Evolutionary conservation across 176 grass and related monocot species (phyloP), one percentile per base, ranked within the genome.

Genomic region (Olyra latifolia): DNA sequence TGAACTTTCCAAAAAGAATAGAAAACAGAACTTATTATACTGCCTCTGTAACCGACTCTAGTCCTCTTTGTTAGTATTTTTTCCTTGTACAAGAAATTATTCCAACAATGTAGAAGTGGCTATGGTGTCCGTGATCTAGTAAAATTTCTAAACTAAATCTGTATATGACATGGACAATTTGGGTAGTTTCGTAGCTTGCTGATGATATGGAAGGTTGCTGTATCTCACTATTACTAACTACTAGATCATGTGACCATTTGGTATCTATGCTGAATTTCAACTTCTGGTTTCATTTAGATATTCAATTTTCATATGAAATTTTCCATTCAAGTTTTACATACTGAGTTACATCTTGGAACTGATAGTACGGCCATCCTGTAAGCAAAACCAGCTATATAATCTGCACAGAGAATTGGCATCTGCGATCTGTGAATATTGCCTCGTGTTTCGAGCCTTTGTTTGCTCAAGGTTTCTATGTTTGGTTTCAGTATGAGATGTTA

Each of bases 401-500:
- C 48, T 56, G 14, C 52, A 46, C 7, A 62, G 25, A 16, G 16
- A 47, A 61, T 60, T 38, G 0, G 4, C 49, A 43, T 83, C 0
- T 62, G 38, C 39, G 39, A 35, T 23, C 3, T 48, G 5, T 25
- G 1, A 67, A 25, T 13, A 20, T 46, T 54, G 19, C 28, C 9
- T 20, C 56, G 4, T 72, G 14, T 12, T 64, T 56, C 16, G 11
- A 5, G 7, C 47, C 39, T 54, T 0, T 29, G 44, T 62, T 52
- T 41, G 4, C 53, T 84, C 28, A 84, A 42, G 43, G 14, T 38
- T 80, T 71, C 5, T 52, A 77, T 35, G 23, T 74, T 65, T 70
- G 39, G 57, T 88, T 86, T 84, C 88, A 99, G 96, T 95, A 93
- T 71, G 90, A 99, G 58, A 74, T 83, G 63, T 63, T 91, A 68